Percentiles rank a stretch among this genome's conserved stretches.
These are phyloP conservation scores for Pseudozyma sp. DNA, from an alignment of 1,284 basidiomycete genomes.

Conservation along the genomic window DNA sequence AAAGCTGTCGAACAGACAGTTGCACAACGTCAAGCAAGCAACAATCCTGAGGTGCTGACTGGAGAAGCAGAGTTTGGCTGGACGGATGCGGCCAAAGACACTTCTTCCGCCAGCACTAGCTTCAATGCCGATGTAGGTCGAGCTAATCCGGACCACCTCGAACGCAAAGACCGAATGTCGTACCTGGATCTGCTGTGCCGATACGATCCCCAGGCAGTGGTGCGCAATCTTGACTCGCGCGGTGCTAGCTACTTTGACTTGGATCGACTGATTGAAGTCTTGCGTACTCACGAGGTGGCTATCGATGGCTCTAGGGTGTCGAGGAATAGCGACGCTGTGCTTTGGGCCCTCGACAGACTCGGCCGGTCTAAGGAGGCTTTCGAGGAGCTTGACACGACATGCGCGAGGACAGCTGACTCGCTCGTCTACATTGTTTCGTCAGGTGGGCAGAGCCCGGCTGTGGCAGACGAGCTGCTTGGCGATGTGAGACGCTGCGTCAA, in stretches of 20 bases:
- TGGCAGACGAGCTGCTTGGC: constrained; percentile 23
- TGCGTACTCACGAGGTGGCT: constrained; percentile 71
- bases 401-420: constrained; percentile 56
- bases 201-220: constrained; percentile 77
- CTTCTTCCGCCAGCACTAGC: not conserved
- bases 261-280: constrained; percentile 74
- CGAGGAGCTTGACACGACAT: constrained; percentile 47
- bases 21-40: constrained; percentile 12
- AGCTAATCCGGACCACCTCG: constrained; percentile 70
- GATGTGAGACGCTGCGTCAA: constrained; percentile 36
- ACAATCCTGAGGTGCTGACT: not conserved
- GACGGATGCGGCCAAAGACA: not conserved
- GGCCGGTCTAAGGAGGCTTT: constrained; percentile 75
- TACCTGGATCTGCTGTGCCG: constrained; percentile 82
- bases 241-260: constrained; percentile 76
- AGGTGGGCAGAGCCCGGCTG: not conserved
- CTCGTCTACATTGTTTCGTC: constrained; percentile 23
- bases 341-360: constrained; percentile 82
- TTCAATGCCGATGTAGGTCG: constrained; percentile 37
- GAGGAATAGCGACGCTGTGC: constrained; percentile 79
- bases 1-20: constrained; percentile 60
- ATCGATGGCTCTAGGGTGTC: constrained; percentile 31
- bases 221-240: constrained; percentile 77
- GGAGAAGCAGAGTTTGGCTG: constrained; percentile 64
- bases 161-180: constrained; percentile 73